These are phyloP conservation scores for Chamaenerion angustifolium DNA, from an alignment of 345 rosid species.

Conservation along the genomic window DNA sequence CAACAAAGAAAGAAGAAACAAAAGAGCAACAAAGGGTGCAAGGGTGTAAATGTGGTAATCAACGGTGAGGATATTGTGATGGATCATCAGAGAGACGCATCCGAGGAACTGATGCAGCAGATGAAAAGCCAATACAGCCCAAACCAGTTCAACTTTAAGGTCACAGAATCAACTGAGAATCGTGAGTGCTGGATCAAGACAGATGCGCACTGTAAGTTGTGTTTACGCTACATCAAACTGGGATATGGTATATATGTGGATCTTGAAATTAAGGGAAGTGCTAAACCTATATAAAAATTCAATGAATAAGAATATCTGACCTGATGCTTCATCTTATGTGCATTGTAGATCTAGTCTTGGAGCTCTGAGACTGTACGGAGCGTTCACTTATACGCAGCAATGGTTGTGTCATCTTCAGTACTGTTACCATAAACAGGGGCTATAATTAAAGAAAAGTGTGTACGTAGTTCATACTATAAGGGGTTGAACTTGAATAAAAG, in stretches of 20 bases:
- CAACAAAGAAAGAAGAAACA: constrained; percentile 26
- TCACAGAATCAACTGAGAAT: constrained; percentile 44
- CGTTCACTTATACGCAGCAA: background rate
- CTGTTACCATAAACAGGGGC: too few species aligned
- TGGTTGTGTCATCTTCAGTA: too few species aligned
- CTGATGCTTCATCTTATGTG: constrained; percentile 9
- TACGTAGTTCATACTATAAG: too few species aligned
- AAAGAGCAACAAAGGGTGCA: constrained; percentile 14
- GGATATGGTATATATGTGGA: background rate
- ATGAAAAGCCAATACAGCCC: constrained; percentile 34
- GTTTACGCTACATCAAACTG: background rate
- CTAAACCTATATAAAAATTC: background rate
- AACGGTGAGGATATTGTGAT: constrained; percentile 24
- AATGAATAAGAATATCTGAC: background rate
- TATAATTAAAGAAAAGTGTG: too few species aligned
- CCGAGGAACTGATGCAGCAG: constrained; percentile 7
- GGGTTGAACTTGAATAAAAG: constrained; percentile 16
- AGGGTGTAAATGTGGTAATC: constrained; percentile 20
- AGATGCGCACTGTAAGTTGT: constrained; percentile 71
- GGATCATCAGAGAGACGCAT: constrained; percentile 19
- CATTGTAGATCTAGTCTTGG: constrained; percentile 56
- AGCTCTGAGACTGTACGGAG: constrained; percentile 35
- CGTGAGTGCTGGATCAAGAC: constrained; percentile 77
- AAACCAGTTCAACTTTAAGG: constrained; percentile 20
- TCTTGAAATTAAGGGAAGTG: background rate